Base-by-base conservation (phyloP, 345 rosid species). In the Euphorbia tirucalli region DNA sequence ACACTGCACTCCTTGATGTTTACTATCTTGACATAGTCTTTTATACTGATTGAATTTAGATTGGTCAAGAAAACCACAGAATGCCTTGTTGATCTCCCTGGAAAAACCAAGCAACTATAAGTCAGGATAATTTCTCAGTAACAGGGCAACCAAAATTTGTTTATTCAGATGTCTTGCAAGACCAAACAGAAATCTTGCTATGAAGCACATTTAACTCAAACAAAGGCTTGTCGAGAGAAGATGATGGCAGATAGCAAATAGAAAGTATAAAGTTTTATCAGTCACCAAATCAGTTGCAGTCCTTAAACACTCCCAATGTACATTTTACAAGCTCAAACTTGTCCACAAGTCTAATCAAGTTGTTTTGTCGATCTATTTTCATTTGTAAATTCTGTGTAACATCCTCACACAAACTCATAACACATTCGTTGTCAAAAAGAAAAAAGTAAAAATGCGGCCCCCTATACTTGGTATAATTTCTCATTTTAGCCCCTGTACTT, bases 41-140 rank as follows among this genome's bases (percentile, higher is more conserved):
- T 72, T 74, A 69, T 73, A 75, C 65, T 81, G 80, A 58, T 75
- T 60, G 70, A 68, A 71, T 65, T 83, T 88, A 63, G 85, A 82
- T 73, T 73, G 85, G 75, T 83, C 81, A 77, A 66, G 71, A 83
- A 92, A 92, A 71, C 99, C 99, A 81, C 98, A 92, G 66, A 90
- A 84, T 55, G 99, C 98, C 80, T 95, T 95, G 61, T 89, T 92
- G 55, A 77, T 79, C 80, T 95, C 99, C 91, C 98, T 92, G 84
- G 25, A 55, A 66, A 74, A 78, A 79, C n/a, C 75, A 81, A 69
- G 74, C 77, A 73, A 71, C 65, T 37, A 59, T 52, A 57, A 73
- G 37, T 3, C 44, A 60, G 27, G 46, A 62, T 0, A 46, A 44
- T 27, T 49, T 30, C 16, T 4, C 22, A 15, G 10, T 32, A 50